These are phyloP conservation scores for Schwanniomyces sp. DNA, from an alignment of 805 yeast genomes.

Conservation along the genomic window DNA sequence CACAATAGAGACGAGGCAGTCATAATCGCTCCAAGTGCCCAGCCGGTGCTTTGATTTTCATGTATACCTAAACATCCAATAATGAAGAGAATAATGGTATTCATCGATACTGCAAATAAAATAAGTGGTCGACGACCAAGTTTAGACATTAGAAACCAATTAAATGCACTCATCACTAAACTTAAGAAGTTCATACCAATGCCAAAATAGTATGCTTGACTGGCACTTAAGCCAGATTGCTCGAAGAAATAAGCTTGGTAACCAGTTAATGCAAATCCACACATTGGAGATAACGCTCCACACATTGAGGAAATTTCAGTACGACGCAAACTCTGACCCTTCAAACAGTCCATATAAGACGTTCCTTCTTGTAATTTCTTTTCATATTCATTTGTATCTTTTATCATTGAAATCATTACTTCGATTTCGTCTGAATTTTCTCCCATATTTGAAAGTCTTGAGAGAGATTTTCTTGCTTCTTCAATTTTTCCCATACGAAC, in stretches of 20 bases:
- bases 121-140: constrained; percentile 41
- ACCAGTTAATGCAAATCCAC: constrained; percentile 39
- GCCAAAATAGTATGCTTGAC: constrained; percentile 28
- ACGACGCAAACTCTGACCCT: constrained; percentile 43
- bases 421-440: constrained; percentile 1
- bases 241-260: constrained; percentile 36
- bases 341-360: constrained; percentile 45
- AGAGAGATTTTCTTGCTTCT: constrained; percentile 32
- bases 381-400: constrained; percentile 32
- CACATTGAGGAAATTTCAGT: constrained; percentile 37
- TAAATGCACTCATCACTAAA: constrained; percentile 21
- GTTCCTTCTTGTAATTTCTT: constrained; percentile 17
- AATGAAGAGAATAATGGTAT: constrained; percentile 34
- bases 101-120: constrained; percentile 34
- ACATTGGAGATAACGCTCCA: not conserved
- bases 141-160: constrained; percentile 29
- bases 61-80: constrained; percentile 38
- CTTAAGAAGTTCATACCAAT: constrained; percentile 32
- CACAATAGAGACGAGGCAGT: constrained; percentile 22
- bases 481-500: constrained; percentile 30
- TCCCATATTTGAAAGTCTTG: constrained; percentile 29
- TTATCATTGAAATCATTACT: constrained; percentile 18
- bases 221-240: constrained; percentile 34
- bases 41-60: constrained; percentile 12
- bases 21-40: constrained; percentile 25